Base-by-base conservation (phyloP, 1,284 basidiomycete genomes). In the Ceratobasidium papillatum region DNA sequence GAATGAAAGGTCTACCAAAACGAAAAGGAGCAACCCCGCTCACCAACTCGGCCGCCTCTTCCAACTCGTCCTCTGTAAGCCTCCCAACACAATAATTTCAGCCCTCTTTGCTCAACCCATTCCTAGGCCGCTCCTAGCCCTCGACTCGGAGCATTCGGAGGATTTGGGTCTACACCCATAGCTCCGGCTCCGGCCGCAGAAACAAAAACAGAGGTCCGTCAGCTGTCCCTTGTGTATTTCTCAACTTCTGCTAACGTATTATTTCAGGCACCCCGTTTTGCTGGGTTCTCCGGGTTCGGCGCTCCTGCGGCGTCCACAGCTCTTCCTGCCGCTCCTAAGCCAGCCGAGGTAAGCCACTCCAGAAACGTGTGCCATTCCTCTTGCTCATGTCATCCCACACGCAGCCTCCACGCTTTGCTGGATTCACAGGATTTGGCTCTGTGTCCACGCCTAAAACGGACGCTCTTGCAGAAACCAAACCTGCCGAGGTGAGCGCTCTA, bases 201-300 rank as follows among this genome's bases (percentile, higher is more conserved):
- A 30, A 61, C 56, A 61, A 72, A 61, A 51, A 22, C 68, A 45
- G 68, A 72, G n/a, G 68, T 72, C 12, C 27, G 68, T 32, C 19
- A 3, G 27, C 12, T 27, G 9, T 45, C 25, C 51, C 17, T 38
- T 9, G n/a, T n/a, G n/a, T 41, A 12, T 27, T 51, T 51, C 5
- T 47, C 25, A 19, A 12, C 12, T 32, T 36, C n/a, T 9, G 41
- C 38, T 51, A 27, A 17, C 27, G 27, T 5, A 19, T 34, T 17
- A 4, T 27, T 36, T 25, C 30, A 72, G 68, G 68, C 68, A 19
- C 54, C 68, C 17, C 68, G 68, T 32, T 76, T 76, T 41, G 7
- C 49, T 45, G 65, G 51, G 38, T 76, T 76, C 41, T 34, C 74
- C 27, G 76, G 76, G 9, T 76, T 76, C 43, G 62, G 76, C 27